Conservation (phyloP, 768 basidiomycete genomes). For the Boletus rubescentipes region DNA sequence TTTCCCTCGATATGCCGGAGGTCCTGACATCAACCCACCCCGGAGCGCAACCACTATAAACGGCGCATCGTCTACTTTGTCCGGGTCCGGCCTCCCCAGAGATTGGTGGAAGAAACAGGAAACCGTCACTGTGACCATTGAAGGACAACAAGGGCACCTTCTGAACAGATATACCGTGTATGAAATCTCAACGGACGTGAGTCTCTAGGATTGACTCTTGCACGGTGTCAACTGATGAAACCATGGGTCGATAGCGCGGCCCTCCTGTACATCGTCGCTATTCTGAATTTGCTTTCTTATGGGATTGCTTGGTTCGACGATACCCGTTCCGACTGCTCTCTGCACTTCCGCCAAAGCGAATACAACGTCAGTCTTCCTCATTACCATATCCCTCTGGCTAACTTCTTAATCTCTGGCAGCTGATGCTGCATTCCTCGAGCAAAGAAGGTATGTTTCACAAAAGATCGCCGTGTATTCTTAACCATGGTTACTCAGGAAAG, state of each 20-base stretch:
- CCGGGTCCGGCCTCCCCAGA: conserved; percentile 68
- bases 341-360: conserved; percentile 85
- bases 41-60: conserved; percentile 33
- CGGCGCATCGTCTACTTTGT: conserved; percentile 54
- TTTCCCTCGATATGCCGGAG: conserved; percentile 38
- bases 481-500: conserved; percentile 52
- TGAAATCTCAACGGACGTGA: conserved; percentile 73
- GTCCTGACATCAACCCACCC: conserved; percentile 26
- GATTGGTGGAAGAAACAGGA: conserved; percentile 91
- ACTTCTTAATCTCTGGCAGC: conserved; percentile 41
- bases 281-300: conserved; percentile 89
- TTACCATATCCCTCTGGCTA: neutral
- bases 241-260: conserved; percentile 46
- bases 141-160: conserved; percentile 92
- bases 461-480: neutral
- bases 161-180: conserved; percentile 86
- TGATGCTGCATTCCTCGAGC: conserved; percentile 89
- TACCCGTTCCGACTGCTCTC: conserved; percentile 95
- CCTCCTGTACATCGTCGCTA: conserved; percentile 80
- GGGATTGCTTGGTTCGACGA: conserved; percentile 80
- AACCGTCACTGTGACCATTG: conserved; percentile 62
- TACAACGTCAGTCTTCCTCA: conserved; percentile 65
- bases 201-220: conserved; percentile 27
- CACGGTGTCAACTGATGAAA: conserved; percentile 7
- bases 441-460: conserved; percentile 59